Conservation (phyloP, 1,139 yeast species). For the Lodderomyces theae region DNA sequence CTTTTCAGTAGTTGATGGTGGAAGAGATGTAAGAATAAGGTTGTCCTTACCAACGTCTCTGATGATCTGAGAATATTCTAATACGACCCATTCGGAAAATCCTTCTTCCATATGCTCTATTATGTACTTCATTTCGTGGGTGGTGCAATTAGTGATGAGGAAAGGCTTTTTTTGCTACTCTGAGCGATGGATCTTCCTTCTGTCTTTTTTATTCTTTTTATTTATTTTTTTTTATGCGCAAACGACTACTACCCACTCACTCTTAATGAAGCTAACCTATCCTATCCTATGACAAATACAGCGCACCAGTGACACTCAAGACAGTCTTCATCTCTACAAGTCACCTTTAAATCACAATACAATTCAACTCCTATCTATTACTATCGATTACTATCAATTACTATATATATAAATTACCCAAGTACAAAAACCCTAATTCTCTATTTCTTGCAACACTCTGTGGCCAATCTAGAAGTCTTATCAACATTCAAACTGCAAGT, state of each 20-base stretch:
- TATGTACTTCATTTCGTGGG: conserved; percentile 66
- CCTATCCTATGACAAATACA: too few relatives aligned
- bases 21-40: conserved; percentile 74
- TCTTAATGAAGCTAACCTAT: too few relatives aligned
- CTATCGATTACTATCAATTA: background rate
- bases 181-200: too few relatives aligned
- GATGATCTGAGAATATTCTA: conserved; percentile 82
- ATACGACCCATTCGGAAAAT: conserved; percentile 90
- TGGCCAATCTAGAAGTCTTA: conserved; percentile 40
- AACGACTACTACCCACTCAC: too few relatives aligned
- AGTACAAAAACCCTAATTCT: background rate
- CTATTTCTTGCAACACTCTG: conserved; percentile 20
- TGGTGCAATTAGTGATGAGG: too few relatives aligned
- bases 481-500: conserved; percentile 39
- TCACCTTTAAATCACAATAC: background rate
- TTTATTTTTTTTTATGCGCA: background rate
- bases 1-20: conserved; percentile 53
- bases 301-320: too few relatives aligned
- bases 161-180: too few relatives aligned
- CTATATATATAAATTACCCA: background rate
- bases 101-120: conserved; percentile 98
- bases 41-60: conserved; percentile 78
- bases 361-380: background rate
- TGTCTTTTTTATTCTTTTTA: too few relatives aligned
- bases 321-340: background rate